Evolutionary conservation across 495 filamentous ascomycete genomes (phyloP).

Genomic region (Saxispiralis lemnorum): DNA sequence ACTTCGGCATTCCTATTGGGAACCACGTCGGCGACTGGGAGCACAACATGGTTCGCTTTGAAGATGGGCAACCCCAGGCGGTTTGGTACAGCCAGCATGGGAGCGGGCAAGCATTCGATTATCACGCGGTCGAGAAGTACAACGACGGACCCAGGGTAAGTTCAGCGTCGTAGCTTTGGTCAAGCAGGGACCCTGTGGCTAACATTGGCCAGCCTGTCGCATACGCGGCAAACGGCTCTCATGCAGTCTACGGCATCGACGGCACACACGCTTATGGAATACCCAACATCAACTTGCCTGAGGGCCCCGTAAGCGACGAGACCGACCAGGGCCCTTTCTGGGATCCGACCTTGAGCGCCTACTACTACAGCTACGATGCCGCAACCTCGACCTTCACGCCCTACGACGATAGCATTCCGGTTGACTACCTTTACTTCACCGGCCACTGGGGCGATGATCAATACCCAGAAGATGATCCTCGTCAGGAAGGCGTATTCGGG

Average conservation of each 20-base stretch:
- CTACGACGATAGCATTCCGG: conserved; percentile 15
- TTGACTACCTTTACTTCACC: conserved; percentile 15
- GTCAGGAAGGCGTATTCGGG: conserved; percentile 10
- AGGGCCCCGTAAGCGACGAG: conserved; percentile 26
- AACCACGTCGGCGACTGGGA: conserved; percentile 53
- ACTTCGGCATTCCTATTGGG: conserved; percentile 26
- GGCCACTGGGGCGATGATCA: conserved; percentile 19
- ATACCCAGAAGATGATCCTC: conserved; percentile 15
- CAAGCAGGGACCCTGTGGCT: conserved; percentile 28
- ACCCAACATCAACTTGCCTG: conserved; percentile 44
- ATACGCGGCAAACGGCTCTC: conserved; percentile 16
- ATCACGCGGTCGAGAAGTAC: conserved; percentile 35
- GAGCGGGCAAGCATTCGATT: conserved; percentile 46
- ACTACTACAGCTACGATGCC: conserved; percentile 15
- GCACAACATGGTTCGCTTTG: conserved; percentile 52
- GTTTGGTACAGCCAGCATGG: conserved; percentile 50
- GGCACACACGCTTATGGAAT: conserved; percentile 40
- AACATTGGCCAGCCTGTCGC: conserved; percentile 8
- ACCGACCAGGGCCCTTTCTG: conserved; percentile 32
- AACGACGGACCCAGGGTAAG: conserved; percentile 21
- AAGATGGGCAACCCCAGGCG: conserved; percentile 35
- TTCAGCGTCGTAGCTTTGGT: background rate
- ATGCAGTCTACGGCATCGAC: conserved; percentile 18
- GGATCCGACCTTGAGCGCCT: conserved; percentile 16
- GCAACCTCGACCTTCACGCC: conserved; percentile 7